Evolutionary conservation across 495 filamentous ascomycete genomes (phyloP), one percentile per base, ranked within the genome.

Genomic region (Jackrogersella minutella): DNA sequence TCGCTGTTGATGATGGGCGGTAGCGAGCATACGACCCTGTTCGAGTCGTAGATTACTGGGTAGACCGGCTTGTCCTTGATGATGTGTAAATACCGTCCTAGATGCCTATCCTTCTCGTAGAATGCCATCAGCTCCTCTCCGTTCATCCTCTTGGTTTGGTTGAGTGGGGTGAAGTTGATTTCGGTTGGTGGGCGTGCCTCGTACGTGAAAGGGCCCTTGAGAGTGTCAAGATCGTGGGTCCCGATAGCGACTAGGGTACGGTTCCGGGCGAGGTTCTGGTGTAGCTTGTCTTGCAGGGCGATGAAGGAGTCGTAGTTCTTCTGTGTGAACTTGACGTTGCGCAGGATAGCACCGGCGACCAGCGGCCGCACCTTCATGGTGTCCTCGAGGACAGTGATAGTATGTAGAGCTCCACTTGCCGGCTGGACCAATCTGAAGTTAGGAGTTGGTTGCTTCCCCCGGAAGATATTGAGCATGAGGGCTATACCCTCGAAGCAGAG

Each of bases 1-100:
- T 99, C 86, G 63, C 93, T 87, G 79, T 99, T 99, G 83, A 99
- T 99, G 73, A 98, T 97, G 16, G 95, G 95, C 0, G 95, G 95
- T 54, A 99, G 82, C 21, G 94, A 97, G 80, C 93, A 96, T 46
- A 98, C 92, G 28, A 85, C 90, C 31, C 87, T 82, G 66, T 97
- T 91, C 33, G 91, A 86, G 78, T 99, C 95, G 70, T 92, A 91
- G 68, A 99, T 94, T 46, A 97, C 92, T n/a, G 95, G 95, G 76
- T 98, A 99, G 28, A 97, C 90, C 13, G 93, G 91, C 55, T 91
- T 92, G 75, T 97, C 93, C 17, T 87, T 87, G 74, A 99, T 93
- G 69, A 99, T 99, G 74, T 93, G 90, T 21, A 99, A 87, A 73
- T 90, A 96, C 46, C 54, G 41, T 13, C 92, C 34, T 84, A 89